Base-by-base conservation (phyloP, 2,329 filamentous ascomycete species). In the Aspergillus sp. region DNA sequence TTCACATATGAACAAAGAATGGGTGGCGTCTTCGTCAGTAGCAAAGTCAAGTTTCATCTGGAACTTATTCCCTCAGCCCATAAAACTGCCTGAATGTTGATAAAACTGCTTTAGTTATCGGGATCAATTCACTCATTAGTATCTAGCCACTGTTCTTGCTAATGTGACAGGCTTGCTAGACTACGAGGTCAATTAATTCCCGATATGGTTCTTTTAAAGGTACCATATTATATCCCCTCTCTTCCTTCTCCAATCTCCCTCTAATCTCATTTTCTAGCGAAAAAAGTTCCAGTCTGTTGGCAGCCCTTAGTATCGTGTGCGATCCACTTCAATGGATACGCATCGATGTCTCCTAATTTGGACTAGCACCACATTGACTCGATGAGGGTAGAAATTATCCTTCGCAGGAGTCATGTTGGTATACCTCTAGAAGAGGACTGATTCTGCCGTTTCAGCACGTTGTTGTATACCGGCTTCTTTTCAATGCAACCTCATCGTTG, bases 261-360 rank as follows among this genome's bases (percentile, higher is more conserved):
- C 32, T 36, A 12, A 13, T 36, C 4, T 45, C 10, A 5, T 5
- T 21, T 13, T 45, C 19, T 13, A 45, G 21, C 25, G 25, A 8
- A 7, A 28, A 28, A 28, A 28, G 1, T 28, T 7, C 25, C 7
- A 28, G 25, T 55, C 57, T 30, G 59, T 53, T 54, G 55, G 51
- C 53, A 61, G 59, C 64, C 63, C 57, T 61, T 59, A 52, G 62
- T 23, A 60, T 67, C 63, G 64, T 57, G 61, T 58, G 52, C 65
- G 64, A 67, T 67, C 64, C 61, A 66, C 63, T 65, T 66, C 60
- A 51, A 63, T 63, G 32, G 32, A 36, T 13, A 36, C 32, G 32
- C 5, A 36, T 30, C 28, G 28, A 30, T 36, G 32, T 13, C 32
- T 36, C 32, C 32, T 36, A 3, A 19, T 19, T 10, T 7, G 28